These are phyloP conservation scores for Sclerotinia sclerotiorum DNA, from an alignment of 2,329 filamentous ascomycete genomes.

Conservation along the genomic window DNA sequence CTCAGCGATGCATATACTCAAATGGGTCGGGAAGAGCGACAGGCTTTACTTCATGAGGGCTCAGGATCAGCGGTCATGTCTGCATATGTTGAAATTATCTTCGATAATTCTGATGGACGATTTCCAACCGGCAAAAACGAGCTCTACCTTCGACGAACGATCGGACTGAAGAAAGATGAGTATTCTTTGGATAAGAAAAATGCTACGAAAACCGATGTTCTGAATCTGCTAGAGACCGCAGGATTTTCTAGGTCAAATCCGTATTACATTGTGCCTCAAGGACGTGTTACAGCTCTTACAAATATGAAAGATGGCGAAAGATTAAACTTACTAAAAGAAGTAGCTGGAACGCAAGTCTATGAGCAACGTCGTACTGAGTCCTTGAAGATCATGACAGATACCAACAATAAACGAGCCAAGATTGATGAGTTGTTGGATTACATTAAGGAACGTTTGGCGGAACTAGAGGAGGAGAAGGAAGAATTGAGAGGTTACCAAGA, in stretches of 20 bases:
- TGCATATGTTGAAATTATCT: conserved; percentile 98
- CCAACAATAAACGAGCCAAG: conserved; percentile 89
- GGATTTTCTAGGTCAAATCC: conserved; percentile 97
- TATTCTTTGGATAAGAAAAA: conserved; percentile 98
- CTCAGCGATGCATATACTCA: conserved; percentile 96
- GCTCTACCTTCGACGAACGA: conserved; percentile 86
- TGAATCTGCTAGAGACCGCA: conserved; percentile 91
- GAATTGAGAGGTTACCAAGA: conserved; percentile 92
- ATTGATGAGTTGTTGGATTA: conserved; percentile 91
- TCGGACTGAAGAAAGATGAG: conserved; percentile 97
- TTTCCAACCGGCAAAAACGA: conserved; percentile 93
- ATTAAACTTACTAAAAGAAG: conserved; percentile 87
- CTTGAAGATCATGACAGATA: conserved; percentile 95
- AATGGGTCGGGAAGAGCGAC: conserved; percentile 92
- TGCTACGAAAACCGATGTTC: conserved; percentile 88
- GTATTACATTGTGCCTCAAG: conserved; percentile 98
- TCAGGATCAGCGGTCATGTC: conserved; percentile 98
- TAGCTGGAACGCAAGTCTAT: conserved; percentile 97
- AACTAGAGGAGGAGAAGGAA: conserved; percentile 96
- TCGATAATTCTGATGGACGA: conserved; percentile 94
- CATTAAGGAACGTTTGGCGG: conserved; percentile 83
- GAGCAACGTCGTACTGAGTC: conserved; percentile 89
- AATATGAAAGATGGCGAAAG: conserved; percentile 98
- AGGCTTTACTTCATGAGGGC: conserved; percentile 94
- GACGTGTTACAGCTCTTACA: conserved; percentile 89